Conservation (phyloP, 495 filamentous ascomycete genomes). For the Halenospora varia region DNA sequence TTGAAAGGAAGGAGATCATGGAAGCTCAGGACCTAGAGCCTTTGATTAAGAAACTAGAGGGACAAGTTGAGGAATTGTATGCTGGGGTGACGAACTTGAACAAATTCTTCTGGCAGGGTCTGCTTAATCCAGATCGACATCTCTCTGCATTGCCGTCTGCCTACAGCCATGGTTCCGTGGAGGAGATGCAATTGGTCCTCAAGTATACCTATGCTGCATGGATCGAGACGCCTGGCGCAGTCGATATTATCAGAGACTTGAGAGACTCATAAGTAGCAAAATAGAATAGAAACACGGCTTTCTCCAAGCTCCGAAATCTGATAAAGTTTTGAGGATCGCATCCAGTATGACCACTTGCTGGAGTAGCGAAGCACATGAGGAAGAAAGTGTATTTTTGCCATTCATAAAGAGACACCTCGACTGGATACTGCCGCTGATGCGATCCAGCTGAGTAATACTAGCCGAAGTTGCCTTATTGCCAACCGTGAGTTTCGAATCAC, state of each 20-base stretch:
- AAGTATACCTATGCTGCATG: slow-evolving; percentile 34
- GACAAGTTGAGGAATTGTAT: slow-evolving; percentile 27
- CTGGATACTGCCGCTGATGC: too few relatives aligned
- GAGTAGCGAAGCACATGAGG: too few relatives aligned
- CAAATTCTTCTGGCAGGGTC: slow-evolving; percentile 28
- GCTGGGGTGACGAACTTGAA: slow-evolving; percentile 22
- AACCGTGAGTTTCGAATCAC: too few relatives aligned
- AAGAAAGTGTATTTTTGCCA: too few relatives aligned
- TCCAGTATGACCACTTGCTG: too few relatives aligned
- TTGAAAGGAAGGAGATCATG: slow-evolving; percentile 17
- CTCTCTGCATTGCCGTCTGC: slow-evolving; percentile 18
- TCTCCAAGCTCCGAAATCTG: too few relatives aligned
- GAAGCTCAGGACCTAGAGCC: slow-evolving; percentile 5
- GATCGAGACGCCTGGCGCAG: slow-evolving; percentile 34
- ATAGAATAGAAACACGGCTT: too few relatives aligned
- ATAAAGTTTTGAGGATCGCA: too few relatives aligned
- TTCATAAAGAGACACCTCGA: too few relatives aligned
- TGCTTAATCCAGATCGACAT: slow-evolving; percentile 30
- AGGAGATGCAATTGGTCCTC: slow-evolving; percentile 31
- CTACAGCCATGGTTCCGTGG: slow-evolving; percentile 22
- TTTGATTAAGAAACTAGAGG: slow-evolving; percentile 21
- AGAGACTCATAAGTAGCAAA: too few relatives aligned
- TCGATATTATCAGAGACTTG: slow-evolving; percentile 24
- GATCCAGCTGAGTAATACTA: too few relatives aligned
- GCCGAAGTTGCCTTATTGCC: too few relatives aligned